phyloP scores from a whole-genome alignment of 495 filamentous ascomycete genomes.

The Penicillium ochrochloron region DNA sequence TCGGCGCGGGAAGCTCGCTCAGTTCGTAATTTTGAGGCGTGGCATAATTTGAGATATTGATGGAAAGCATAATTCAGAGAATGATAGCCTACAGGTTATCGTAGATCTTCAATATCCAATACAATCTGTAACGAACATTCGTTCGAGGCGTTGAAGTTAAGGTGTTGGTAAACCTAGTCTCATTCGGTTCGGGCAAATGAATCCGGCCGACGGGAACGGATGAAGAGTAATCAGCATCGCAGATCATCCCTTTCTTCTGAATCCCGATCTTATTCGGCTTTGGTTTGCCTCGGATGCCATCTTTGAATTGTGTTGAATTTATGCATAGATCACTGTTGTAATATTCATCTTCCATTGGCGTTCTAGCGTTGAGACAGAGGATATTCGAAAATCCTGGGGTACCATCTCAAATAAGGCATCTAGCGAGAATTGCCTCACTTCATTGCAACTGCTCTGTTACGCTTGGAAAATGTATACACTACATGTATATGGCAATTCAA shows the following conservation, averaged over 20 bases:
- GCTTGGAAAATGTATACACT: background rate
- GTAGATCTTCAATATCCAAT: background rate
- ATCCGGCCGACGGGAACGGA: conserved; percentile 10
- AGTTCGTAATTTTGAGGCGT: conserved; percentile 49
- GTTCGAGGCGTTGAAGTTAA: background rate
- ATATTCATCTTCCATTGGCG: background rate
- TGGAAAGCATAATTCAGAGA: conserved; percentile 46
- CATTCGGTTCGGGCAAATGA: conserved; percentile 9
- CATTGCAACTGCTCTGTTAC: background rate
- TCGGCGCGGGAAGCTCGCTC: conserved; percentile 37
- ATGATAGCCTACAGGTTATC: background rate
- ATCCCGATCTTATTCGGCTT: background rate
- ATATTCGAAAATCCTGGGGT: too few species aligned
- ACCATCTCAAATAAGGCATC: too few species aligned
- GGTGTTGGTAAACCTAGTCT: background rate
- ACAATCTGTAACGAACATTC: background rate
- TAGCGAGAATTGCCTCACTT: background rate
- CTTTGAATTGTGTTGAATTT: background rate
- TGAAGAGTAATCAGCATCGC: background rate
- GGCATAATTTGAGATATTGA: conserved; percentile 47
- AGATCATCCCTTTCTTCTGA: background rate
- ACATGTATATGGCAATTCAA: background rate
- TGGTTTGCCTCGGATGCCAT: background rate
- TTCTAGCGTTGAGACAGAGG: background rate
- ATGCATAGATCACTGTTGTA: background rate